A percentile compares a stretch with the other conserved stretches of the same genome.
Conservation (phyloP, 2,329 filamentous ascomycete species). For the Apiospora rasikravindrae region DNA sequence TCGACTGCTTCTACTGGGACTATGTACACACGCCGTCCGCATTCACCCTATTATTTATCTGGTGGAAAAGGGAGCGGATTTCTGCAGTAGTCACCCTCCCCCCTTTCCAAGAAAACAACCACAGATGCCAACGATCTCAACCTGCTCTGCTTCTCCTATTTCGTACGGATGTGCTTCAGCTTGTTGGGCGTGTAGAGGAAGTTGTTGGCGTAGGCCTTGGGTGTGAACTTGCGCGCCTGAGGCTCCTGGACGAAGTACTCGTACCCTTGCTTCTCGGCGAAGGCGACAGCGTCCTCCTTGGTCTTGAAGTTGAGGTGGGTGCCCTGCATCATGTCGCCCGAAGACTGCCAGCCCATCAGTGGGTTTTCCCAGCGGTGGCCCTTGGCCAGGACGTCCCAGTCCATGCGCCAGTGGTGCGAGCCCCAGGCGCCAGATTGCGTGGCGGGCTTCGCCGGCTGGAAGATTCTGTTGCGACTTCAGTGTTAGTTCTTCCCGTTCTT, state of each 20-base stretch:
- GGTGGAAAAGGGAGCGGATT: neutral
- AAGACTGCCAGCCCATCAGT: constrained; percentile 98
- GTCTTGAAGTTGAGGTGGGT: constrained; percentile 87
- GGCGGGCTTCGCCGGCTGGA: constrained; percentile 87
- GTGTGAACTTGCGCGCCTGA: constrained; percentile 81
- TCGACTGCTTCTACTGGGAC: neutral
- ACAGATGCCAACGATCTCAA: neutral
- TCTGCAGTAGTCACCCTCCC: neutral
- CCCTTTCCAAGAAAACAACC: neutral
- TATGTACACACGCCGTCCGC: constrained; percentile 3
- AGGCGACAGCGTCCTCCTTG: constrained; percentile 93
- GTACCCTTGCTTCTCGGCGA: constrained; percentile 98
- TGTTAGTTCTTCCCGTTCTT: neutral
- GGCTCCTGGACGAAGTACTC: constrained; percentile 99
- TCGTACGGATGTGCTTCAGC: constrained; percentile 85
- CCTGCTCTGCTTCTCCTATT: constrained; percentile 52
- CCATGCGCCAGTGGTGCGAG: constrained; percentile 89
- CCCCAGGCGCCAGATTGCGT: constrained; percentile 94
- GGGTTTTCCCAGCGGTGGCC: constrained; percentile 98
- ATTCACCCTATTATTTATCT: neutral
- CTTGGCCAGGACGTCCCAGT: constrained; percentile 93
- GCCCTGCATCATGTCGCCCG: constrained; percentile 92
- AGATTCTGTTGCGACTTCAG: constrained; percentile 69
- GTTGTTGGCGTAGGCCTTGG: constrained; percentile 97
- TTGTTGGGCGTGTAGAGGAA: constrained; percentile 85